phyloP scores from a whole-genome alignment of 169 alveolate species.

The Prorocentrum cordatum region DNA sequence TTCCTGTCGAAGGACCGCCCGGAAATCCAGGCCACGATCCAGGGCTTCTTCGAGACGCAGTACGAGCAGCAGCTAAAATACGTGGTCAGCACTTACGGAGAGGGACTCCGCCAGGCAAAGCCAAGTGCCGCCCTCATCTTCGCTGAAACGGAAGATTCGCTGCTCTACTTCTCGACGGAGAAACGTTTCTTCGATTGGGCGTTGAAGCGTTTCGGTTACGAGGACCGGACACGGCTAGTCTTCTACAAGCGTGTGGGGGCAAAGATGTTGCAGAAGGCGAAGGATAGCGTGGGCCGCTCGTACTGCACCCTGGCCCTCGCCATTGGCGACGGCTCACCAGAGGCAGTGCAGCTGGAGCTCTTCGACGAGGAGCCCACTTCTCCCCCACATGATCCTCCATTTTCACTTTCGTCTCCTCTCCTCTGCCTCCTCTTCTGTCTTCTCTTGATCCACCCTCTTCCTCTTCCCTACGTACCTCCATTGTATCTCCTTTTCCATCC shows the following conservation, averaged over 20 bases:
- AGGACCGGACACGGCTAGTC: slow-evolving; percentile 1
- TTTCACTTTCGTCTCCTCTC: too few relatives aligned
- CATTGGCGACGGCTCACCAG: slow-evolving; percentile 2
- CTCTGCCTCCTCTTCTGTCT: too few relatives aligned
- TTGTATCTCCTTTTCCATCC: too few relatives aligned
- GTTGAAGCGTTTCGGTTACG: neutral
- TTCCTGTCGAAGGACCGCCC: too few relatives aligned
- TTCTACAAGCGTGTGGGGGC: slow-evolving; percentile 33
- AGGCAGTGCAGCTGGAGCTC: slow-evolving; percentile 20
- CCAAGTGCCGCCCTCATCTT: slow-evolving; percentile 13
- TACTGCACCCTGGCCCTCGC: slow-evolving; percentile 4
- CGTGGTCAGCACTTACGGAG: neutral
- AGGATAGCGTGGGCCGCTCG: slow-evolving; percentile 59
- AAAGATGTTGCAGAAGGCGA: neutral
- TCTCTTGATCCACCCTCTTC: too few relatives aligned
- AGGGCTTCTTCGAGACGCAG: slow-evolving; percentile 38
- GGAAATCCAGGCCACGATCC: slow-evolving; percentile 23
- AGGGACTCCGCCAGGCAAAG: neutral
- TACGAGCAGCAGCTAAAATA: slow-evolving; percentile 32
- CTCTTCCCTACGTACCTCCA: too few relatives aligned
- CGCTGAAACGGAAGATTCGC: slow-evolving; percentile 11
- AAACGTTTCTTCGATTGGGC: slow-evolving; percentile 23
- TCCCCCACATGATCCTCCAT: too few relatives aligned
- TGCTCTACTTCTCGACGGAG: slow-evolving; percentile 30
- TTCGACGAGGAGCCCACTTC: too few relatives aligned